These are phyloP conservation scores for Teratosphaeria gauchensis DNA, from an alignment of 2,329 filamentous ascomycete species.

Conservation along the genomic window DNA sequence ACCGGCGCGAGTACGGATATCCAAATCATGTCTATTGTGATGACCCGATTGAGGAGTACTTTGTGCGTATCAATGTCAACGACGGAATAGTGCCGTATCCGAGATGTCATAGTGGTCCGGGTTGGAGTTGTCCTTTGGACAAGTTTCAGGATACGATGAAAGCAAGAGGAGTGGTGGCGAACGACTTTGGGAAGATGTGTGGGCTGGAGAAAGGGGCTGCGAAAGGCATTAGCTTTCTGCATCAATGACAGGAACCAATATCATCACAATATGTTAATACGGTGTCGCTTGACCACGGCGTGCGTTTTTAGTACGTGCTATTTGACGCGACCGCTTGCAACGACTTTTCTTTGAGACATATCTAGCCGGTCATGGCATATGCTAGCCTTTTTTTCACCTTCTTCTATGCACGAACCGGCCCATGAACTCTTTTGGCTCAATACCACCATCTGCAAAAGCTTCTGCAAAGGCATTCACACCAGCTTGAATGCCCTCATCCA, in stretches of 20 bases:
- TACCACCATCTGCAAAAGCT: conserved; percentile 14
- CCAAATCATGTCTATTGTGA: conserved; percentile 23
- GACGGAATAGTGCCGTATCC: conserved; percentile 45
- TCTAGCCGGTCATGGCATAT: background rate
- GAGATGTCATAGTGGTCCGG: conserved; percentile 39
- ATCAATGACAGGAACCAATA: conserved; percentile 26
- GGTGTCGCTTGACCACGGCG: background rate
- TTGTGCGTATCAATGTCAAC: conserved; percentile 48
- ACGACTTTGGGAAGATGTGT: conserved; percentile 40
- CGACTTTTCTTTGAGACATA: no score
- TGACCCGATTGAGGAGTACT: conserved; percentile 21
- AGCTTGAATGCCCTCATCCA: conserved; percentile 14
- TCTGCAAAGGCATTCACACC: conserved; percentile 18
- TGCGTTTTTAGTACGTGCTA: background rate
- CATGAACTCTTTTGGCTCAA: conserved; percentile 18
- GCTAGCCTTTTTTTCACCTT: conserved; percentile 10
- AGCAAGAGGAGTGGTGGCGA: conserved; percentile 34
- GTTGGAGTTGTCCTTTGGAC: conserved; percentile 37
- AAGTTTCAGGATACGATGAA: conserved; percentile 34
- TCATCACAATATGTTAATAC: no score
- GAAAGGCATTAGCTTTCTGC: conserved; percentile 40
- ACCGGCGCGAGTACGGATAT: conserved; percentile 17
- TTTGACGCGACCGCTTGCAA: no score
- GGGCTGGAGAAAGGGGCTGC: conserved; percentile 33
- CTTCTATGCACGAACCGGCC: conserved; percentile 11